Conservation (phyloP, 163 green algal genomes). For the Scenedesmus sp. region DNA sequence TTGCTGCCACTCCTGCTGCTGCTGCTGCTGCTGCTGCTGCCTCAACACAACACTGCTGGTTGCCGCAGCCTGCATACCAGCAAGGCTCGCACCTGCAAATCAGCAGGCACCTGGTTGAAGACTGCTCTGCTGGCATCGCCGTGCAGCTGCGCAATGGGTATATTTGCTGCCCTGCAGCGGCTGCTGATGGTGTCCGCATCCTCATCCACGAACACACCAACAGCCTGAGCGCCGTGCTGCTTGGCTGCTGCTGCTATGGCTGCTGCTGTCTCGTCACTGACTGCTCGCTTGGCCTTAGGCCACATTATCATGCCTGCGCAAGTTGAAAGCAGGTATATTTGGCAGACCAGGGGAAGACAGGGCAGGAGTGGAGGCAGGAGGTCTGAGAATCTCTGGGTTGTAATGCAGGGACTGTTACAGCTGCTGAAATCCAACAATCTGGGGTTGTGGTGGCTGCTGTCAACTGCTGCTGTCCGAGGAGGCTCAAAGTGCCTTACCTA, state of each 20-base stretch:
- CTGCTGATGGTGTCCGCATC: constrained; percentile 75
- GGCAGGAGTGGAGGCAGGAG: no score
- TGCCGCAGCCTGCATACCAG: no score
- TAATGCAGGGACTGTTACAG: background rate
- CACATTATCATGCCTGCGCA: constrained; percentile 88
- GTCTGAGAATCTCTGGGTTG: background rate
- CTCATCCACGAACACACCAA: constrained; percentile 94
- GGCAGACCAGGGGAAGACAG: no score
- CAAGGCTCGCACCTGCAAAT: constrained; percentile 52
- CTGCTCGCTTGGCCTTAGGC: constrained; percentile 83
- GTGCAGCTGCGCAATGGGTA: constrained; percentile 87
- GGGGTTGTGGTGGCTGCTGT: background rate
- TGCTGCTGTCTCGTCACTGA: constrained; percentile 68
- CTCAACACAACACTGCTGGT: background rate
- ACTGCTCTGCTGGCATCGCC: constrained; percentile 74
- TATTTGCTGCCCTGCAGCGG: constrained; percentile 51
- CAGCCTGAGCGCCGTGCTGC: constrained; percentile 68
- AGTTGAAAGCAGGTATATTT: background rate
- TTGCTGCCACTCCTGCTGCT: background rate
- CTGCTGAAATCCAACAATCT: background rate
- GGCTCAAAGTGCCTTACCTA: constrained; percentile 57
- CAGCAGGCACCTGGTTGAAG: constrained; percentile 59
- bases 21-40: background rate
- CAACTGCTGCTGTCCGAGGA: background rate
- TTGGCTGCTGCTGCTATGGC: constrained; percentile 74